Percentiles rank a stretch among this genome's conserved stretches.
Evolutionary conservation across 192 early-diverging fungal genomes (phyloP).

Genomic region (Neocallimastix lanati): DNA sequence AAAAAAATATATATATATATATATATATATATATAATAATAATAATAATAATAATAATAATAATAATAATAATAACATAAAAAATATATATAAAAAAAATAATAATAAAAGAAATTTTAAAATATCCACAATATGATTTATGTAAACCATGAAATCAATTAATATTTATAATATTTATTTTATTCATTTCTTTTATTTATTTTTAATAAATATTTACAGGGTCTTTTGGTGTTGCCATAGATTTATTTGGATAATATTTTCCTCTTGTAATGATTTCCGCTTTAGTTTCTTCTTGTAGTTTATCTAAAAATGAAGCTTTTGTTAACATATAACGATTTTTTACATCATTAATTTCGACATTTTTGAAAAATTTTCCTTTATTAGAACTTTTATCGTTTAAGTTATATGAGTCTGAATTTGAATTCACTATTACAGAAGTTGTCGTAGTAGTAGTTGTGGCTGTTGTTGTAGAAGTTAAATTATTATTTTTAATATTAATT

Average conservation of each 20-base stretch:
- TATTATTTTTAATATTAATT: not conserved
- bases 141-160: too few relatives aligned
- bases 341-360: slow-evolving; percentile 67
- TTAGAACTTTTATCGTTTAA: not conserved
- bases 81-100: too few relatives aligned
- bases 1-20: too few relatives aligned
- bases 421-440: not conserved
- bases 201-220: slow-evolving; percentile 13
- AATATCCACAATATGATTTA: too few relatives aligned
- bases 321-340: slow-evolving; percentile 64
- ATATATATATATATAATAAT: too few relatives aligned
- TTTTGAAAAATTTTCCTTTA: slow-evolving; percentile 18
- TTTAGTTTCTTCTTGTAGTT: slow-evolving; percentile 58
- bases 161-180: too few relatives aligned
- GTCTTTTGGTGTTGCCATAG: slow-evolving; percentile 50
- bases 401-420: not conserved
- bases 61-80: too few relatives aligned
- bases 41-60: too few relatives aligned
- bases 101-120: too few relatives aligned
- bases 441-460: not conserved
- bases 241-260: slow-evolving; percentile 56
- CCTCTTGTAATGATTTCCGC: slow-evolving; percentile 68
- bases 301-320: slow-evolving; percentile 49
- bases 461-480: not conserved
- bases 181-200: too few relatives aligned